Conservation (phyloP, 768 basidiomycete genomes). For the Agrocybe chaxingu region DNA sequence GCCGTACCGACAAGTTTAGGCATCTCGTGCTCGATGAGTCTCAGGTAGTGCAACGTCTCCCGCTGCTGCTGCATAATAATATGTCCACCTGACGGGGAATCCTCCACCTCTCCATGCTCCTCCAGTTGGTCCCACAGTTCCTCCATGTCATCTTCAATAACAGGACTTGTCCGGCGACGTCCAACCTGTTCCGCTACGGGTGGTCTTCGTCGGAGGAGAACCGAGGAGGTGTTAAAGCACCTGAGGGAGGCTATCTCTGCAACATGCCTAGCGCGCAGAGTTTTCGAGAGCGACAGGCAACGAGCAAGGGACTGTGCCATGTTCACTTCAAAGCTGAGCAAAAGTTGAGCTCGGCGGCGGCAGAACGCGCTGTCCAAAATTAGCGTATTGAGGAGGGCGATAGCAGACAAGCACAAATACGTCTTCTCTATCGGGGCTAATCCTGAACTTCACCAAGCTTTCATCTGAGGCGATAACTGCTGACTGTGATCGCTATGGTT, state of each 20-base stretch:
- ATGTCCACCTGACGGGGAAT: slow-evolving; percentile 71
- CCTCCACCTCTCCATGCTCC: slow-evolving; percentile 48
- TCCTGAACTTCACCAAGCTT: slow-evolving; percentile 7
- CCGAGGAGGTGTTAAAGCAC: slow-evolving; percentile 15
- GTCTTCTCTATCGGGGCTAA: slow-evolving; percentile 8
- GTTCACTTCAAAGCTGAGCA: background rate
- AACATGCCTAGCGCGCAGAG: slow-evolving; percentile 2
- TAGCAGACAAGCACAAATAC: slow-evolving; percentile 16
- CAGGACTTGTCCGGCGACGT: slow-evolving; percentile 28
- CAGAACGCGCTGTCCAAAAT: background rate
- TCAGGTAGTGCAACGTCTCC: slow-evolving; percentile 70
- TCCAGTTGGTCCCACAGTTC: slow-evolving; percentile 43
- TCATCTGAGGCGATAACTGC: background rate
- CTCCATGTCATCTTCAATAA: slow-evolving; percentile 39
- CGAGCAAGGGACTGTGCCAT: slow-evolving; percentile 16
- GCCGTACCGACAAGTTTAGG: slow-evolving; percentile 74
- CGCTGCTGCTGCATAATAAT: slow-evolving; percentile 71
- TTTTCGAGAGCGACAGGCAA: slow-evolving; percentile 11
- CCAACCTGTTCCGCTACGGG: slow-evolving; percentile 16
- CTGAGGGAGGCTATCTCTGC: background rate
- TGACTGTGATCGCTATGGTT: slow-evolving; percentile 36
- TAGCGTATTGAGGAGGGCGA: background rate
- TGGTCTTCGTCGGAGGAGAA: slow-evolving; percentile 12
- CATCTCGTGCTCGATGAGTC: slow-evolving; percentile 87
- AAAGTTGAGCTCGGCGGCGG: slow-evolving; percentile 4